Conservation (phyloP, 371 early-diverging fungal genomes). For the Circinella umbellata region DNA sequence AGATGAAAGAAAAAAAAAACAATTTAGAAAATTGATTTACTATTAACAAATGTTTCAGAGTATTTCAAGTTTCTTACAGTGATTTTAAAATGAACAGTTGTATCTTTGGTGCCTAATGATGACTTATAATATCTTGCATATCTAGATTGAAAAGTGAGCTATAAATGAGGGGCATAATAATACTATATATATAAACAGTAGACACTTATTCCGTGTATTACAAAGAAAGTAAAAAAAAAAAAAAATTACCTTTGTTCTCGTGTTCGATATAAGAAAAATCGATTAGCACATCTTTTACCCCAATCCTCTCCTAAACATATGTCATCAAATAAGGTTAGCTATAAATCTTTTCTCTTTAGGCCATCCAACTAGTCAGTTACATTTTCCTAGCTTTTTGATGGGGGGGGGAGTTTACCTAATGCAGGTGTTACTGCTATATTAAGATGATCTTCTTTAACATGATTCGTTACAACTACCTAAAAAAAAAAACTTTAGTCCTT, state of each 20-base stretch:
- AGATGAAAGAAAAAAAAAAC: too few relatives aligned
- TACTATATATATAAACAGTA: too few relatives aligned
- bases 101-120: not conserved
- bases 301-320: conserved; percentile 7
- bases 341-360: not conserved
- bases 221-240: too few relatives aligned
- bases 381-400: too few relatives aligned
- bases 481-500: not conserved
- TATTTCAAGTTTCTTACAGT: not conserved
- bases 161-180: not conserved
- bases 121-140: conserved; percentile 18
- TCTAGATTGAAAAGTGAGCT: not conserved
- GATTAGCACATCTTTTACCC: conserved; percentile 18
- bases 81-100: conserved; percentile 14
- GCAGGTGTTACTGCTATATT: conserved; percentile 21
- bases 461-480: conserved; percentile 22
- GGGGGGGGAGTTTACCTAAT: conserved; percentile 8
- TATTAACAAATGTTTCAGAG: too few relatives aligned
- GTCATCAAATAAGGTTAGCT: too few relatives aligned
- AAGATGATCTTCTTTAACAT: conserved; percentile 17
- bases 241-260: conserved; percentile 1
- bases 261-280: conserved; percentile 22
- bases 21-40: too few relatives aligned
- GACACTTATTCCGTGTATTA: too few relatives aligned
- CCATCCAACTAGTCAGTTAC: too few relatives aligned